These are phyloP conservation scores for Leptographium radiaticola DNA, from an alignment of 2,329 filamentous ascomycete species.

Conservation along the genomic window DNA sequence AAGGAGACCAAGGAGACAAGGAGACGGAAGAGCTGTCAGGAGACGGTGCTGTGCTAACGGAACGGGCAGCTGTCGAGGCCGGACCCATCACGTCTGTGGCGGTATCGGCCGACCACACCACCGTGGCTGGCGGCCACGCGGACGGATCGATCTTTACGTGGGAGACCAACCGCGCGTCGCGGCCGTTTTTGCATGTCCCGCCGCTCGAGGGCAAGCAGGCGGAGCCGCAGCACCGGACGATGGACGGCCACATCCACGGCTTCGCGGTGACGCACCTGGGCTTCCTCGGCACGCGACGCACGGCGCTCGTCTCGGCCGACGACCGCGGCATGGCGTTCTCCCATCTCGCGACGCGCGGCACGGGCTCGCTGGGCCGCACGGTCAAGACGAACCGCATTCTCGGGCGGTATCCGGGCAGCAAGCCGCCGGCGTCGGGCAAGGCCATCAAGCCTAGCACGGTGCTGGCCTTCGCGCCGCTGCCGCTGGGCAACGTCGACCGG, in stretches of 20 bases:
- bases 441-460: constrained; percentile 85
- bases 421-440: constrained; percentile 43
- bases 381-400: constrained; percentile 86
- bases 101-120: constrained; percentile 86
- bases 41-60: background rate
- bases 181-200: constrained; percentile 79
- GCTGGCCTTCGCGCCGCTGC: constrained; percentile 77
- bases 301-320: constrained; percentile 88
- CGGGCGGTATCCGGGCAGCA: constrained; percentile 71
- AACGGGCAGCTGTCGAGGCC: constrained; percentile 63
- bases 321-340: constrained; percentile 96
- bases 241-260: constrained; percentile 71
- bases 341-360: constrained; percentile 82
- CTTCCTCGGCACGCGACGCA: constrained; percentile 86
- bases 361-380: constrained; percentile 70
- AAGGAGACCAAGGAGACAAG: too few relatives aligned
- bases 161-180: constrained; percentile 72
- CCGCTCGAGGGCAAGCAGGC: constrained; percentile 46
- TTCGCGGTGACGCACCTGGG: constrained; percentile 79
- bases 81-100: constrained; percentile 78
- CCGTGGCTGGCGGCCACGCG: constrained; percentile 78
- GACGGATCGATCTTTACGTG: constrained; percentile 92
- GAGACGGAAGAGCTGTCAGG: background rate
- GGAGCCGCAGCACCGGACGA: constrained; percentile 40
- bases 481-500: constrained; percentile 87